Base-by-base conservation (phyloP, 179 eudicot species). In the Silene coronaria region DNA sequence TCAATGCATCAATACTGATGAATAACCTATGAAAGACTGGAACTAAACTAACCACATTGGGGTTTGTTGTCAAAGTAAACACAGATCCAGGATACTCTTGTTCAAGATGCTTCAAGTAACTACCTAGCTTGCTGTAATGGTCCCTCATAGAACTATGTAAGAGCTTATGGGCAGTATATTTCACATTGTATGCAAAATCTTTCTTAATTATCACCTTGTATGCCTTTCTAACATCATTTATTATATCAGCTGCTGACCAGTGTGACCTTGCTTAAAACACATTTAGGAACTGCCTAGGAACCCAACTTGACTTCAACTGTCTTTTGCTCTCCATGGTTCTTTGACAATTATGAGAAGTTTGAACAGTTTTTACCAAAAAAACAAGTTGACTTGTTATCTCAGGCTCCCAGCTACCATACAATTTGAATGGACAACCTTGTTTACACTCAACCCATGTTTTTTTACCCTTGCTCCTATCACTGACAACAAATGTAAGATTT, bases 341-440 rank as follows among this genome's bases (percentile, higher is more conserved):
- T 3, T n/a, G 8, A 12, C 72, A 69, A 0, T 3, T 38, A 23
- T 69, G 72, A 7, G 12, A 1, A 9, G 4, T 7, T 21, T 6
- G n/a, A 6, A 45, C 72, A 38, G 58, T 6, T 36, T 69, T 69
- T 3, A 38, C 55, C 6, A 24, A 24, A 2, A 24, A 64, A 64
- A 3, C 68, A n/a, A n/a, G 72, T 19, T 14, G 17, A 34, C 4
- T 21, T n/a, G 19, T 4, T 30, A 6, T n/a, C 30, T 28, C 3
- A 28, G n/a, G n/a, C n/a, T 38, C 57, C 55, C 55, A 69, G 3
- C 30, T 38, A 6, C 55, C 72, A 69, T 69, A 69, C n/a, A 69
- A 1, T 9, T 7, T n/a, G 14, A 69, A 69, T 9, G 27, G 57
- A 42, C 57, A 69, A 2, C 58, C 72, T 21, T 69, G 21, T 6